A percentile compares a stretch with the other conserved stretches of the same genome.
Evolutionary conservation across 371 early-diverging fungal genomes (phyloP).

Genomic region (Cokeromyces recurvatus): DNA sequence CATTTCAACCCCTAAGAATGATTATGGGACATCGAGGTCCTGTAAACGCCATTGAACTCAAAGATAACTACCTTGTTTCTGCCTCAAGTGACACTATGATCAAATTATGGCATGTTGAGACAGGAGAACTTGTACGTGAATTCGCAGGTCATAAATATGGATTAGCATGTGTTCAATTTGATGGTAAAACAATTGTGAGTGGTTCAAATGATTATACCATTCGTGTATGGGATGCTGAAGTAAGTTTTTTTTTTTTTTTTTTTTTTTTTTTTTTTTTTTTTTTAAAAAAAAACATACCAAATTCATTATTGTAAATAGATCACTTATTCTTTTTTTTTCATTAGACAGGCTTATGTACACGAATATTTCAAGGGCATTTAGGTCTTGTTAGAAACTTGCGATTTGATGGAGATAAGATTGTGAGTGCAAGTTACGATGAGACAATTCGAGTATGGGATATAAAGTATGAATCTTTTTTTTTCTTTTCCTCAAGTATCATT

Average conservation of each 20-base stretch:
- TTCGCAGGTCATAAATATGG: constrained; percentile 78
- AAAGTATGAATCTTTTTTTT: constrained; percentile 7
- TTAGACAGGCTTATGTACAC: constrained; percentile 66
- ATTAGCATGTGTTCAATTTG: constrained; percentile 91
- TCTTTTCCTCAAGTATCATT: too few species aligned
- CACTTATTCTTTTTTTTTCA: background rate
- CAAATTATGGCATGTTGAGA: constrained; percentile 81
- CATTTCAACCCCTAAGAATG: constrained; percentile 49
- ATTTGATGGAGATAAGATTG: constrained; percentile 51
- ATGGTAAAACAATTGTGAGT: constrained; percentile 83
- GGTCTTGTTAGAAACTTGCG: constrained; percentile 90
- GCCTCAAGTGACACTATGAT: constrained; percentile 82
- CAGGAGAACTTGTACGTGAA: constrained; percentile 63
- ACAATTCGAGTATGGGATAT: constrained; percentile 94
- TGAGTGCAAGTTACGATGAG: constrained; percentile 81
- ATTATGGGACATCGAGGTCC: constrained; percentile 80
- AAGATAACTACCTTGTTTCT: constrained; percentile 65
- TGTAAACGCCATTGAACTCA: constrained; percentile 81
- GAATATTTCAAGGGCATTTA: constrained; percentile 67
- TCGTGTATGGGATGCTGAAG: constrained; percentile 86
- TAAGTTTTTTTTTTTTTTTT: constrained; percentile 3
- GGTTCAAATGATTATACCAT: constrained; percentile 95
- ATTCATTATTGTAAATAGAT: too few species aligned
- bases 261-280: background rate
- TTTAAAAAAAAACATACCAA: background rate